Evolutionary conservation across 2,329 filamentous ascomycete species (phyloP), one percentile per base, ranked within the genome.

Genomic region (Didymella lethalis): DNA sequence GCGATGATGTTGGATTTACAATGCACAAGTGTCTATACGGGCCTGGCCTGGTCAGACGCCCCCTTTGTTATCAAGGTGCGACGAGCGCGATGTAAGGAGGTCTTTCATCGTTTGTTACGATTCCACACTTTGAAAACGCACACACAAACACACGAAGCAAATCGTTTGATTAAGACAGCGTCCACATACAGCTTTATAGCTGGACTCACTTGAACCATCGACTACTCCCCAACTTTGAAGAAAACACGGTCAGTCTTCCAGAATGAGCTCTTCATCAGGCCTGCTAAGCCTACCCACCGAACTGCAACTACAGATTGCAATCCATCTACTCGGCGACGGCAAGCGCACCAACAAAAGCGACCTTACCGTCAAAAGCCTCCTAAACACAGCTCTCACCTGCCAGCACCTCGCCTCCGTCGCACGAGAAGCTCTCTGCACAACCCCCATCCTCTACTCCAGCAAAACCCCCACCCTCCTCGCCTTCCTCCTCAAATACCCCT

Each of bases 371-470:
- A 2, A 4, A 16, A 7, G 28, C 7, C 44, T 58, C 3, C n/a
- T 36, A 7, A 16, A 20, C n/a, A 28, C 52, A 2, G 55, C 55
- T 6, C 38, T 48, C 18, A 44, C 44, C 16, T 58, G 55, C 26
- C 38, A 47, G 25, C 44, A 31, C 5, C 20, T 58, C 1, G 48
- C 44, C 23, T 29, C 44, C 14, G 11, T 48, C 8, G 55, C 28
- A 7, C 48, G 38, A 12, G 44, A 58, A 36, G 48, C 28, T 25
- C 44, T 58, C 0, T 52, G 43, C 26, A 12, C 43, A 29, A 29
- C 43, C 11, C 55, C 49, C 16, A 20, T 49, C n/a, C 2, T 58
- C n/a, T 49, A 53, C n/a, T 52, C 55, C 7, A 29, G 55, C 55
- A 53, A 58, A n/a, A 29, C 20, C 44, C 20, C 48, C n/a, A 11